Conservation (phyloP, 2,329 filamentous ascomycete genomes). For the Ophiosphaerella herpotricha region DNA sequence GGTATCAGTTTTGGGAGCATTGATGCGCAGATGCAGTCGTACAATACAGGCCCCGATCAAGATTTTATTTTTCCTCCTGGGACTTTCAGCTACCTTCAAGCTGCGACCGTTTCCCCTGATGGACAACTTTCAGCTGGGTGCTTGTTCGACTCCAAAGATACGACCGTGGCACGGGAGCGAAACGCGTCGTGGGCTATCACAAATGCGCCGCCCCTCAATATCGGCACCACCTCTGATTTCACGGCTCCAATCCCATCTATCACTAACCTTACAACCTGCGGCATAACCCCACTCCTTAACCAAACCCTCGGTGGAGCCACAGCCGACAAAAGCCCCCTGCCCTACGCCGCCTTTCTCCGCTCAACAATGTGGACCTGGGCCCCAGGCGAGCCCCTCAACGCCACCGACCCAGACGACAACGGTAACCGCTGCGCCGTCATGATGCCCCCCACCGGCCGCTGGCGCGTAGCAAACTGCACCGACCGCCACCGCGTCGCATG, state of each 20-base stretch:
- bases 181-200: constrained; percentile 53
- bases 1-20: constrained; percentile 61
- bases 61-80: constrained; percentile 60
- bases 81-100: constrained; percentile 28
- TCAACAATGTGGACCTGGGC: constrained; percentile 66
- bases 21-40: constrained; percentile 61
- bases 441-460: constrained; percentile 58
- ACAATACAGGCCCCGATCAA: constrained; percentile 59
- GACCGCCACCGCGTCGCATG: constrained; percentile 60
- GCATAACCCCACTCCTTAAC: constrained; percentile 65
- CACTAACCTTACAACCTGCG: constrained; percentile 58
- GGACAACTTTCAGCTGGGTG: constrained; percentile 58
- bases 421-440: constrained; percentile 61
- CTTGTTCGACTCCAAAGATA: constrained; percentile 53
- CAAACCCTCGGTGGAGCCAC: constrained; percentile 57
- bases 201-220: constrained; percentile 16
- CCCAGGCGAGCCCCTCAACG: constrained; percentile 58
- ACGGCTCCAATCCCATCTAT: constrained; percentile 31
- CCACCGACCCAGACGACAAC: constrained; percentile 37
- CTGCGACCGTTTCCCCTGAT: constrained; percentile 39
- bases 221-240: constrained; percentile 30
- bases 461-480: constrained; percentile 63
- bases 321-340: constrained; percentile 52
- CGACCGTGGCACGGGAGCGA: constrained; percentile 51
- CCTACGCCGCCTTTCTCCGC: constrained; percentile 58